Evolutionary conservation across 1,139 yeast genomes (phyloP).

Genomic region (Pichia sp.): DNA sequence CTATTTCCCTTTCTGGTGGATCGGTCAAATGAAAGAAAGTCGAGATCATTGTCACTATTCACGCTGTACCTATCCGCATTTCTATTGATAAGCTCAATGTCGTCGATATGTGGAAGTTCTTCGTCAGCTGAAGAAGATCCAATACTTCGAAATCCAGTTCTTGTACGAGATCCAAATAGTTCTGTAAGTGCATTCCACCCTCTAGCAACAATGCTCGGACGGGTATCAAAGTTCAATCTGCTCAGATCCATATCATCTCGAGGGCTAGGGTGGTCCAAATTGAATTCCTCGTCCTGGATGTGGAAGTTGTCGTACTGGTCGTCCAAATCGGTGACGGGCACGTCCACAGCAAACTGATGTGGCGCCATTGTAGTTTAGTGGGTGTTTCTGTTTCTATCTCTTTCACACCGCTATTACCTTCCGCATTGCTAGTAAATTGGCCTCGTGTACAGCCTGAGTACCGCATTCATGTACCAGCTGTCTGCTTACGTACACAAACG

Average conservation of each 20-base stretch:
- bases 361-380: too few relatives aligned
- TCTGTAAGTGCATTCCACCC: slow-evolving; percentile 1
- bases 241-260: slow-evolving; percentile 11
- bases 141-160: neutral
- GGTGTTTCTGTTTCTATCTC: too few relatives aligned
- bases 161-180: slow-evolving; percentile 2
- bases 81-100: slow-evolving; percentile 9
- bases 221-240: slow-evolving; percentile 12
- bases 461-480: too few relatives aligned
- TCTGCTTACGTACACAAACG: too few relatives aligned
- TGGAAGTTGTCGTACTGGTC: slow-evolving; percentile 34
- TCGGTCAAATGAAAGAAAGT: neutral
- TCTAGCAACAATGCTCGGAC: slow-evolving; percentile 5
- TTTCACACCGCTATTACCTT: too few relatives aligned
- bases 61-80: neutral
- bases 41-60: slow-evolving; percentile 1
- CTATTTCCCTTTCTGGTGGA: neutral
- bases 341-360: slow-evolving; percentile 40
- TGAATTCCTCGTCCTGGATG: slow-evolving; percentile 28
- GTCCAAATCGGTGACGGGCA: slow-evolving; percentile 54
- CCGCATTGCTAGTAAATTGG: too few relatives aligned
- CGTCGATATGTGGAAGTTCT: slow-evolving; percentile 7
- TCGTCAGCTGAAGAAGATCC: slow-evolving; percentile 1
- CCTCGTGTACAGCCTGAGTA: too few relatives aligned
- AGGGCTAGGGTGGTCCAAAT: slow-evolving; percentile 16